Percentiles rank a stretch among this genome's conserved stretches.
phyloP scores from a whole-genome alignment of 2,329 filamentous ascomycete species.

The Xylaria sp. region DNA sequence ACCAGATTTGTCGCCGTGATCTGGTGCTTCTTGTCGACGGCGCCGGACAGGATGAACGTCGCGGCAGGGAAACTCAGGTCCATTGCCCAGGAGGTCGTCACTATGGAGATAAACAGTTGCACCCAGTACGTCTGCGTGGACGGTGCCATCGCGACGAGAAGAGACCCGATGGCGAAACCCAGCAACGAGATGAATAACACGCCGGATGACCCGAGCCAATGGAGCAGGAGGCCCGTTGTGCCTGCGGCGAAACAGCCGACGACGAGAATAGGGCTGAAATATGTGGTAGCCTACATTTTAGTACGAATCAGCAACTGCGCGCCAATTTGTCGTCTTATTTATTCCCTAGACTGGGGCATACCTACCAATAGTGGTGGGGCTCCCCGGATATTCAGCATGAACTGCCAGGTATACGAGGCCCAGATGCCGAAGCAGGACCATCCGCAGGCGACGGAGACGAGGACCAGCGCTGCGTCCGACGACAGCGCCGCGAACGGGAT shows the following conservation, averaged over 20 bases:
- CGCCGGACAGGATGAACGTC: constrained; percentile 61
- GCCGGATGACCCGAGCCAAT: constrained; percentile 30
- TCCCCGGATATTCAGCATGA: constrained; percentile 39
- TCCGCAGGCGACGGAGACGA: constrained; percentile 46
- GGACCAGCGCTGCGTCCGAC: constrained; percentile 47
- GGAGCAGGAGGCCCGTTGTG: constrained; percentile 34
- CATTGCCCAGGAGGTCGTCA: constrained; percentile 66
- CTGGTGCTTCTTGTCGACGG: constrained; percentile 45
- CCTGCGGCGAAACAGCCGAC: constrained; percentile 34
- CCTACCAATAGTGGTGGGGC: constrained; percentile 37
- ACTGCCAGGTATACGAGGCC: constrained; percentile 45
- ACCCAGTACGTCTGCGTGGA: constrained; percentile 64
- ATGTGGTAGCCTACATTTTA: constrained; percentile 32
- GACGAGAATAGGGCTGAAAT: constrained; percentile 29
- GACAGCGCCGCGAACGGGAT: constrained; percentile 52
- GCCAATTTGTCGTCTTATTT: background rate
- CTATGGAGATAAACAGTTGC: constrained; percentile 60
- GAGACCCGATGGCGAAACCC: constrained; percentile 47
- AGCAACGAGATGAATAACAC: constrained; percentile 50
- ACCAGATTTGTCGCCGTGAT: constrained; percentile 28
- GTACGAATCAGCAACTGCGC: constrained; percentile 14
- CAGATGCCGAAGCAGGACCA: constrained; percentile 48
- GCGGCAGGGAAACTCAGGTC: constrained; percentile 69
- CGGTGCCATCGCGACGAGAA: constrained; percentile 52
- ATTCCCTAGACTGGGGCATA: background rate